Evolutionary conservation across 2,329 filamentous ascomycete genomes (phyloP).

Genomic region (Saccharata proteae): DNA sequence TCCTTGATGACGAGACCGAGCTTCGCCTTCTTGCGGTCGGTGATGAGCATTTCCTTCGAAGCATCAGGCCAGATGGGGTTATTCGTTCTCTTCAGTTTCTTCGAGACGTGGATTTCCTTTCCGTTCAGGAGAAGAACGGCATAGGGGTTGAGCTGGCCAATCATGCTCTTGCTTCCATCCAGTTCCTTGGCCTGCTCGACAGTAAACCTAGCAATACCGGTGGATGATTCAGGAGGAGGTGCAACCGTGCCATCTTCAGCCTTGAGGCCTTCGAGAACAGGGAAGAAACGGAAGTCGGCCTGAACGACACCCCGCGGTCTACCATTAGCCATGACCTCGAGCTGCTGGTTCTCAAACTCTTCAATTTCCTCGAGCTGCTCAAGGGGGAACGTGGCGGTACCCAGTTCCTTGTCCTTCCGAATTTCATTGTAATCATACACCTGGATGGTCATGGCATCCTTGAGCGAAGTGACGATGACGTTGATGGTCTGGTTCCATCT

Average conservation of each 20-base stretch:
- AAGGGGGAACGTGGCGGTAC: constrained; percentile 70
- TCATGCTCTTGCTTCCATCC: constrained; percentile 80
- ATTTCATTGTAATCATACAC: constrained; percentile 91
- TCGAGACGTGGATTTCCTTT: constrained; percentile 78
- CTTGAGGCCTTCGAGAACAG: constrained; percentile 63
- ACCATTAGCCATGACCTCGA: constrained; percentile 76
- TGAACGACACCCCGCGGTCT: constrained; percentile 70
- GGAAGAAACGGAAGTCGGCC: constrained; percentile 88
- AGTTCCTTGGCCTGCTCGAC: constrained; percentile 95
- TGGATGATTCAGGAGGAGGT: constrained; percentile 78
- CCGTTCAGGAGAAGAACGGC: constrained; percentile 80
- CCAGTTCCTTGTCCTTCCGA: constrained; percentile 92
- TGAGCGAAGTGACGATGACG: constrained; percentile 83
- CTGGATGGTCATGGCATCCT: constrained; percentile 73
- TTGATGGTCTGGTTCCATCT: constrained; percentile 97
- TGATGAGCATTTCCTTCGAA: constrained; percentile 88
- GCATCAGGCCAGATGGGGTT: constrained; percentile 93
- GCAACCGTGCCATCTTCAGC: constrained; percentile 65
- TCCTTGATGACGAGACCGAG: constrained; percentile 91
- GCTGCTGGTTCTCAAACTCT: constrained; percentile 69
- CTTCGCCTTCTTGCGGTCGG: constrained; percentile 80
- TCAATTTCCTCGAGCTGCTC: constrained; percentile 67
- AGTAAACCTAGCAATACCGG: constrained; percentile 86
- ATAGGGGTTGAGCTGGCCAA: constrained; percentile 86
- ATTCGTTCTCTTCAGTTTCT: constrained; percentile 92